These are phyloP conservation scores for Helichrysum umbraculigerum DNA, from an alignment of 129 eudicot species.

Conservation along the genomic window DNA sequence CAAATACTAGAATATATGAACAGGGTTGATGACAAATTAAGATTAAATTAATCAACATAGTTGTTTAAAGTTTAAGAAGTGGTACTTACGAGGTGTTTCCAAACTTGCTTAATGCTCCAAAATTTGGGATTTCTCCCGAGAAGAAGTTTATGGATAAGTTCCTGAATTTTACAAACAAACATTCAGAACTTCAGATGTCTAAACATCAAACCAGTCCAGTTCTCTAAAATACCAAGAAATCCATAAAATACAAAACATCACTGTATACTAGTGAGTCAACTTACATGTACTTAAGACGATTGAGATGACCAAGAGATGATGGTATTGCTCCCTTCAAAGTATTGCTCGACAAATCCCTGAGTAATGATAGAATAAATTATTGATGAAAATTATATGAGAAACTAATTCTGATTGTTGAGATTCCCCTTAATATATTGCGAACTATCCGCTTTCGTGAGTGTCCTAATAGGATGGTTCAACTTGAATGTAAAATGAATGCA, in stretches of 20 bases:
- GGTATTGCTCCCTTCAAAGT: slow-evolving; percentile 88
- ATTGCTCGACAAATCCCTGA: slow-evolving; percentile 89
- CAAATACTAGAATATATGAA: neutral
- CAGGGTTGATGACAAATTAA: neutral
- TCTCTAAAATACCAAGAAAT: neutral
- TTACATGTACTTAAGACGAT: slow-evolving; percentile 69
- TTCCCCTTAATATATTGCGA: neutral
- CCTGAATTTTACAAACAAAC: slow-evolving; percentile 33
- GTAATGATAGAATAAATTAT: neutral
- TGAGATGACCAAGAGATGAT: slow-evolving; percentile 85
- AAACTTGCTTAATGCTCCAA: slow-evolving; percentile 79
- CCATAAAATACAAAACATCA: neutral
- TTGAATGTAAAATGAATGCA: neutral
- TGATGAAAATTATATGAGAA: neutral
- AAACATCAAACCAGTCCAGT: neutral
- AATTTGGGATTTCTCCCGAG: slow-evolving; percentile 86
- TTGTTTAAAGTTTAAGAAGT: neutral
- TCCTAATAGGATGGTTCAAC: neutral
- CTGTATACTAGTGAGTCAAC: slow-evolving; percentile 22
- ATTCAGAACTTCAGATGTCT: neutral
- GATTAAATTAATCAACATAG: neutral
- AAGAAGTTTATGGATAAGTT: slow-evolving; percentile 87
- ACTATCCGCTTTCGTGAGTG: neutral
- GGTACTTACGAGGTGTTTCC: slow-evolving; percentile 71
- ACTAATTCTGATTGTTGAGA: slow-evolving; percentile 5